These are phyloP conservation scores for Trichoderma cornu-damae DNA, from an alignment of 2,329 filamentous ascomycete genomes.

Conservation along the genomic window DNA sequence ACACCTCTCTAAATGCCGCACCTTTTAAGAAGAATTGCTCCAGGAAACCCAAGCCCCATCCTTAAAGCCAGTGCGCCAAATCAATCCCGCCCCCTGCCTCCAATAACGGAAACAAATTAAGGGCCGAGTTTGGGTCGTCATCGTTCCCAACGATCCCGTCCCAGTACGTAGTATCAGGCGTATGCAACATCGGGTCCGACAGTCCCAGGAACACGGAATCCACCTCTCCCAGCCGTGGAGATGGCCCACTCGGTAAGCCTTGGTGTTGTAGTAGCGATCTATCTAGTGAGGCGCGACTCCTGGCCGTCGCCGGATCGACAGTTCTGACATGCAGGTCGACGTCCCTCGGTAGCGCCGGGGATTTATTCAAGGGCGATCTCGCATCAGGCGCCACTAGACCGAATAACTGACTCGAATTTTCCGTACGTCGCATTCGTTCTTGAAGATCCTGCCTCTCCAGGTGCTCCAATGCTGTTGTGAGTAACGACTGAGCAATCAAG, in stretches of 20 bases:
- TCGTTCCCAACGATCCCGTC: slow-evolving; percentile 36
- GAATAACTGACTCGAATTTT: slow-evolving; percentile 49
- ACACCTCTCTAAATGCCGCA: not conserved
- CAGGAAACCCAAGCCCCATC: not conserved
- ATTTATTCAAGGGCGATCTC: slow-evolving; percentile 17
- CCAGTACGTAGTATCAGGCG: slow-evolving; percentile 39
- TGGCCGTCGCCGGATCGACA: slow-evolving; percentile 17
- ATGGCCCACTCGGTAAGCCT: slow-evolving; percentile 26
- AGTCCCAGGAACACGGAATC: slow-evolving; percentile 38
- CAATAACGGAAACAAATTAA: slow-evolving; percentile 49
- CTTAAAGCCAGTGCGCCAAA: slow-evolving; percentile 38
- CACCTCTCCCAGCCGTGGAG: slow-evolving; percentile 33
- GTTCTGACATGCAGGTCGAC: slow-evolving; percentile 19
- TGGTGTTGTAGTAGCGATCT: slow-evolving; percentile 25
- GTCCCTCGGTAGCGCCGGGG: slow-evolving; percentile 18
- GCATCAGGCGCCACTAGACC: slow-evolving; percentile 40
- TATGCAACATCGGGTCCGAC: slow-evolving; percentile 36
- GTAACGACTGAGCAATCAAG: slow-evolving; percentile 48
- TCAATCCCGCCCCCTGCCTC: slow-evolving; percentile 51
- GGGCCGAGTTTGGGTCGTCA: slow-evolving; percentile 39
- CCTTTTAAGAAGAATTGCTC: not conserved
- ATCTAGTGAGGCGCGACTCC: slow-evolving; percentile 26
- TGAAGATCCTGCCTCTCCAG: slow-evolving; percentile 45
- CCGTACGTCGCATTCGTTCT: slow-evolving; percentile 43
- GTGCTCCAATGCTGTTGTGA: slow-evolving; percentile 42